A percentile compares a stretch with the other conserved stretches of the same genome.
Conservation (phyloP, 108 stramenopile genomes). For the Aureococcus anophagefferens region DNA sequence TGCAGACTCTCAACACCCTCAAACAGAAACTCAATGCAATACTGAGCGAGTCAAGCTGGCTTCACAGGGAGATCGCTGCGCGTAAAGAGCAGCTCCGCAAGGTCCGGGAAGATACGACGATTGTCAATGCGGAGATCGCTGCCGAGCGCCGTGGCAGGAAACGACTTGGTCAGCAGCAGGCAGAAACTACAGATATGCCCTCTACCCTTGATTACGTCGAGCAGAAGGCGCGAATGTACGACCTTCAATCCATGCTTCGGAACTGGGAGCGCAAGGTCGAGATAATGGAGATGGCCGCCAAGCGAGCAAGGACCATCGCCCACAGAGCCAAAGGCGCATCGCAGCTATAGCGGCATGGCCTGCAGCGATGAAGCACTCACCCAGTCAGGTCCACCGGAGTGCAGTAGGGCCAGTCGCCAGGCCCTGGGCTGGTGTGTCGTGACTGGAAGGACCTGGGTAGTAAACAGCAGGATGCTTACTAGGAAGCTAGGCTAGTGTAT, state of each 20-base stretch:
- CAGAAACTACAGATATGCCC: conserved; percentile 39
- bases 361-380: no score
- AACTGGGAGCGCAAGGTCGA: conserved; percentile 57
- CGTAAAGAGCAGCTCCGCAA: conserved; percentile 19
- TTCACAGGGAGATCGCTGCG: conserved; percentile 27
- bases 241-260: conserved; percentile 18
- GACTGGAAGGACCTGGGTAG: no score
- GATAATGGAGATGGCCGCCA: conserved; percentile 48
- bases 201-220: conserved; percentile 45
- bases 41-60: conserved; percentile 26
- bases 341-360: no score
- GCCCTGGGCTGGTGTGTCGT: no score
- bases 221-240: conserved; percentile 39
- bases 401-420: no score
- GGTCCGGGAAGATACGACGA: conserved; percentile 24
- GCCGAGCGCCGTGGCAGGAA: not conserved
- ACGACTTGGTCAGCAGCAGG: not conserved
- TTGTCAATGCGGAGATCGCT: conserved; percentile 21
- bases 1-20: conserved; percentile 40
- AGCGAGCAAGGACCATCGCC: conserved; percentile 20
- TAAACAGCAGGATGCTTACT: no score
- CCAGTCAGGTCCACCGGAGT: no score
- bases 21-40: conserved; percentile 34
- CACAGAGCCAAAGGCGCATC: no score
- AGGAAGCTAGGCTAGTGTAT: no score